These are phyloP conservation scores for Withania somnifera DNA, from an alignment of 305 asterid genomes.

Conservation along the genomic window DNA sequence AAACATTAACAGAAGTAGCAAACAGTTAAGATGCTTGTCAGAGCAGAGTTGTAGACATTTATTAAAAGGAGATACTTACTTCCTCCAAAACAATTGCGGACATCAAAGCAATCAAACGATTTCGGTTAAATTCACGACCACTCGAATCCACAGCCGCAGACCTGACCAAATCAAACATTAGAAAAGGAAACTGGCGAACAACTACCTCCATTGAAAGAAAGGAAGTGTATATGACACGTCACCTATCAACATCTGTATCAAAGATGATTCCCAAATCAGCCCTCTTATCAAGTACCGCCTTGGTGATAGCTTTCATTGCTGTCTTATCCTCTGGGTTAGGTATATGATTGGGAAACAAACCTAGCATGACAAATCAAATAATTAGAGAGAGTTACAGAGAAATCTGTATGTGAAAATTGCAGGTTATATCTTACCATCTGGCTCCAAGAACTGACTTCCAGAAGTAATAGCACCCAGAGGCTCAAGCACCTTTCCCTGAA, in stretches of 20 bases:
- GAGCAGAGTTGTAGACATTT: neutral
- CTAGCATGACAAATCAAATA: slow-evolving; percentile 28
- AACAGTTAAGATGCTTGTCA: slow-evolving; percentile 12
- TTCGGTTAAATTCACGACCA: slow-evolving; percentile 80
- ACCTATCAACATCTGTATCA: slow-evolving; percentile 99
- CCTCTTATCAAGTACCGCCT: slow-evolving; percentile 67
- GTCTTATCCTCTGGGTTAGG: slow-evolving; percentile 97
- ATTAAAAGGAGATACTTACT: slow-evolving; percentile 30
- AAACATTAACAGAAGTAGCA: slow-evolving; percentile 8
- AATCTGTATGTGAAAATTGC: slow-evolving; percentile 2
- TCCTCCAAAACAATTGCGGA: slow-evolving; percentile 96
- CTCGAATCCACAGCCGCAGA: slow-evolving; percentile 98
- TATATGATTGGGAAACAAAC: slow-evolving; percentile 94
- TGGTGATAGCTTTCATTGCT: slow-evolving; percentile 89
- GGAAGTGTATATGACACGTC: slow-evolving; percentile 1
- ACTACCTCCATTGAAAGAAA: neutral
- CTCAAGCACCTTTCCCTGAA: slow-evolving; percentile 92
- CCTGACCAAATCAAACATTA: slow-evolving; percentile 29
- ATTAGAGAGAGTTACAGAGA: neutral
- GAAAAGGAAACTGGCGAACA: slow-evolving; percentile 2
- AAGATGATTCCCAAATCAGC: slow-evolving; percentile 97
- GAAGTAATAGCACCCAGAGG: slow-evolving; percentile 91
- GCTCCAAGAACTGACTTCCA: slow-evolving; percentile 96
- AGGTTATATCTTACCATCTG: slow-evolving; percentile 62
- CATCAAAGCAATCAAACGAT: slow-evolving; percentile 88